These are phyloP conservation scores for Phytophthora litchii DNA, from an alignment of 352 stramenopile genomes.

Conservation along the genomic window DNA sequence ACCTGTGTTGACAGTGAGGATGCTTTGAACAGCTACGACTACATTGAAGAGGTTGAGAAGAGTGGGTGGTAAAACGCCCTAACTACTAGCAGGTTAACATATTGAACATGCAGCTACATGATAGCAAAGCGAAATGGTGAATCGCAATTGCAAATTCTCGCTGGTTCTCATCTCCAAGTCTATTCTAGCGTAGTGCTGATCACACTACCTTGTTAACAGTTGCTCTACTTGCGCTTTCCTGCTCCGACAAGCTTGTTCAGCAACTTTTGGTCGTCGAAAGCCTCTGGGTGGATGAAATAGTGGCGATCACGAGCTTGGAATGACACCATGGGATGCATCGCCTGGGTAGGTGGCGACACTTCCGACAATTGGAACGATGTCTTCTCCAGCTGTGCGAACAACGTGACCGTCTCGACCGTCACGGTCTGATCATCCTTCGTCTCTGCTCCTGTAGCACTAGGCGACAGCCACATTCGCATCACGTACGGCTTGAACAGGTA, in stretches of 20 bases:
- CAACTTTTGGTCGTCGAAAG: constrained; percentile 61
- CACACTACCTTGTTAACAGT: background rate
- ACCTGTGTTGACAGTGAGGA: constrained; percentile 59
- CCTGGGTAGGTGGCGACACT: constrained; percentile 51
- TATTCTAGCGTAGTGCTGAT: background rate
- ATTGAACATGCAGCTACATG: background rate
- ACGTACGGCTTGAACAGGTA: constrained; percentile 89
- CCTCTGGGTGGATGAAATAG: constrained; percentile 86
- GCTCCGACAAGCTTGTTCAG: constrained; percentile 52
- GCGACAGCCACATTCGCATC: constrained; percentile 74
- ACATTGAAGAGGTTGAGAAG: constrained; percentile 78
- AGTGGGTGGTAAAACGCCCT: constrained; percentile 37
- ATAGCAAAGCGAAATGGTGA: background rate
- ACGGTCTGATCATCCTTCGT: constrained; percentile 40
- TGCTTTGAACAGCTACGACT: constrained; percentile 84
- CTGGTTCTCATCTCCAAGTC: background rate
- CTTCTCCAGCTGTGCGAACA: constrained; percentile 65
- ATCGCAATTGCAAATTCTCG: background rate
- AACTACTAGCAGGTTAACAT: background rate
- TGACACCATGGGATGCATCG: constrained; percentile 86
- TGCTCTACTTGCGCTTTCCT: constrained; percentile 20
- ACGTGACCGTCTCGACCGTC: constrained; percentile 73
- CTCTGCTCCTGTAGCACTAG: constrained; percentile 7
- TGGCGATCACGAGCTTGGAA: constrained; percentile 70
- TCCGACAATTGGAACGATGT: constrained; percentile 68